Evolutionary conservation across 116 monocot species (phyloP).

Genomic region (Cymodocea nodosa): DNA sequence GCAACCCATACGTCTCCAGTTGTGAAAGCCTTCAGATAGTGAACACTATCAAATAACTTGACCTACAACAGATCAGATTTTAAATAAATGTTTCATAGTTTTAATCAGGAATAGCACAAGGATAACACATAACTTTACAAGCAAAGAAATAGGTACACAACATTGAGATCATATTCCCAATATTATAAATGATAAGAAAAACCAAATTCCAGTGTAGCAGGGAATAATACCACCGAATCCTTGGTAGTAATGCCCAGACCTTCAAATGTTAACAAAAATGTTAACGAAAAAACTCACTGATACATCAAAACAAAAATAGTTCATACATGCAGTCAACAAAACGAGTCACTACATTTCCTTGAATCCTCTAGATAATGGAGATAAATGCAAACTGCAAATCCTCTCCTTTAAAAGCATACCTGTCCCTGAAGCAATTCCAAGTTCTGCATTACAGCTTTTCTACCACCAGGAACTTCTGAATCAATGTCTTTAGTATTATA

Average conservation of each 20-base stretch:
- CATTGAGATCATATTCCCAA: no score
- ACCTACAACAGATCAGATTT: slow-evolving; percentile 26
- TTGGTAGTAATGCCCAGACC: no score
- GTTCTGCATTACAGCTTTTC: slow-evolving; percentile 35
- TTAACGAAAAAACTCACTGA: no score
- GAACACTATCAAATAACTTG: slow-evolving; percentile 59
- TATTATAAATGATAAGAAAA: no score
- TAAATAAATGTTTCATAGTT: background rate
- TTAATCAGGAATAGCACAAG: background rate
- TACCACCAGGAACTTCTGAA: slow-evolving; percentile 64
- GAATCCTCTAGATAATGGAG: background rate
- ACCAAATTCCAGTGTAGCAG: no score
- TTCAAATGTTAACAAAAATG: no score
- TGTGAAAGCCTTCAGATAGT: slow-evolving; percentile 79
- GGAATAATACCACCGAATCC: no score
- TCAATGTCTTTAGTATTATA: slow-evolving; percentile 77
- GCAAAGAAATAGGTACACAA: no score
- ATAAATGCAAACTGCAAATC: background rate
- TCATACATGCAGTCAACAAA: no score
- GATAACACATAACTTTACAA: background rate
- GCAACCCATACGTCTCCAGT: slow-evolving; percentile 93
- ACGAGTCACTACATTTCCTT: background rate
- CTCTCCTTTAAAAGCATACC: slow-evolving; percentile 15
- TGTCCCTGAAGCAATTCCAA: slow-evolving; percentile 61
- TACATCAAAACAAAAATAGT: no score